Conservation (phyloP, 2,329 filamentous ascomycete genomes). For the Falciphora oryzae region DNA sequence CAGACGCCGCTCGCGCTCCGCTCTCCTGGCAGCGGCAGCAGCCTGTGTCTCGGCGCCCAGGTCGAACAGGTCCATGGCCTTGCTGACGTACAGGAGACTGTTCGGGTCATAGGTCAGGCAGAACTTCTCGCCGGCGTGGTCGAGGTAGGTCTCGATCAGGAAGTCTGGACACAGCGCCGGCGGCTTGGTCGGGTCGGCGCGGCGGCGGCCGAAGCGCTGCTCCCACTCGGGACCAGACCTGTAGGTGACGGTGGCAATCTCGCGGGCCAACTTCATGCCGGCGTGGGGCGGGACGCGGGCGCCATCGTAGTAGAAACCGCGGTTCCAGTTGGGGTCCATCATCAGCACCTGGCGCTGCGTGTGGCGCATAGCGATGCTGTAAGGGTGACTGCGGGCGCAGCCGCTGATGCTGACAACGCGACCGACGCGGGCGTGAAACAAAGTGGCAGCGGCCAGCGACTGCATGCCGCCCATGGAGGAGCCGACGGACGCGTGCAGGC, state of each 20-base stretch:
- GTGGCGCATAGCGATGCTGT: conserved; percentile 98
- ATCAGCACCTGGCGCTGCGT: conserved; percentile 96
- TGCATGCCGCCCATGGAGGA: conserved; percentile 99
- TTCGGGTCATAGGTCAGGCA: conserved; percentile 96
- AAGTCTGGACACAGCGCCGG: conserved; percentile 97
- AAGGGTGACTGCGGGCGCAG: conserved; percentile 90
- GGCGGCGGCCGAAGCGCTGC: conserved; percentile 79
- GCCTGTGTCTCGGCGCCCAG: conserved; percentile 67
- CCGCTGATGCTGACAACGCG: conserved; percentile 86
- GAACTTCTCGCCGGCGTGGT: conserved; percentile 98
- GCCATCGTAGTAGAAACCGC: conserved; percentile 76
- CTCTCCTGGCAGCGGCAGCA: conserved; percentile 55
- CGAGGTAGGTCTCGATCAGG: conserved; percentile 94
- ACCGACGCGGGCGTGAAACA: conserved; percentile 77
- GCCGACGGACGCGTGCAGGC: conserved; percentile 86
- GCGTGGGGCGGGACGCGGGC: conserved; percentile 81
- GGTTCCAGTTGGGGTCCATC: conserved; percentile 97
- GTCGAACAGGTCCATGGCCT: conserved; percentile 98
- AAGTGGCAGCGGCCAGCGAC: conserved; percentile 76
- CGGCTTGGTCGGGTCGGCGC: conserved; percentile 79
- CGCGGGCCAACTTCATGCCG: conserved; percentile 95
- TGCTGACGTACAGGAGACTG: conserved; percentile 91
- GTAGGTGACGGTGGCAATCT: conserved; percentile 98
- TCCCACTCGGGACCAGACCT: conserved; percentile 97
- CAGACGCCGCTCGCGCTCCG: conserved; percentile 53